Evolutionary conservation across 805 yeast genomes (phyloP), one percentile per base, ranked within the genome.

Genomic region (Schwanniomyces polymorphus): DNA sequence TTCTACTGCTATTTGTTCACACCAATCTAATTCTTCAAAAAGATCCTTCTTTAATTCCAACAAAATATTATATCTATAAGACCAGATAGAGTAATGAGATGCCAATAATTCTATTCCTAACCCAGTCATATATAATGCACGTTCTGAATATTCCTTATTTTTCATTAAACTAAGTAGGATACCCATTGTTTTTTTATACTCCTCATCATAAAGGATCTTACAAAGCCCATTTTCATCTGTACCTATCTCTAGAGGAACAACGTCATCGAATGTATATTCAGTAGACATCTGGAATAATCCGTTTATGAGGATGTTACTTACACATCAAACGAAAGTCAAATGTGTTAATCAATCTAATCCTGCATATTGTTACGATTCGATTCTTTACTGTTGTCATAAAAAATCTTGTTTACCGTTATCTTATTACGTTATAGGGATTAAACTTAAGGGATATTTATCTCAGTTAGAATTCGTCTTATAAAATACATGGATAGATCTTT

Each of bases 1-100:
- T 10, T 78, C 83, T 42, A 86, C 60, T 0, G 96, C 91, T 29
- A 88, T 69, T 28, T 74, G 74, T 57, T 88, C 94, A 52, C 90
- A 76, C 97, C 97, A 90, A 33, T 80, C 80, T 33, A 90, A 71
- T 59, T 92, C 96, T 12, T 72, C 67, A 11, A 68, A 56, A 26
- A 81, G 57, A 34, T 68, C 72, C 23, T 64, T 61, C 5, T 64
- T 42, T 27, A 84, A 51, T 27, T 66, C 54, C 21, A 59, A 56
- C 21, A 86, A 57, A 21, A 83, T 84, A 37, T 79, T 70, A 48
- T 65, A 82, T 25, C 92, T 65, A 64, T 82, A 88, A 42, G 78
- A 78, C 98, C 98, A 94, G 0, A 85, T 85, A 0, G 97, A 86
- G 62, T 94, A 94, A 64, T 92, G 97, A 0, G 97, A 96, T 0